Percentiles rank a stretch among this genome's conserved stretches.
phyloP scores from a whole-genome alignment of 306 rosid genomes.

The Fragaria nilgerrensis region DNA sequence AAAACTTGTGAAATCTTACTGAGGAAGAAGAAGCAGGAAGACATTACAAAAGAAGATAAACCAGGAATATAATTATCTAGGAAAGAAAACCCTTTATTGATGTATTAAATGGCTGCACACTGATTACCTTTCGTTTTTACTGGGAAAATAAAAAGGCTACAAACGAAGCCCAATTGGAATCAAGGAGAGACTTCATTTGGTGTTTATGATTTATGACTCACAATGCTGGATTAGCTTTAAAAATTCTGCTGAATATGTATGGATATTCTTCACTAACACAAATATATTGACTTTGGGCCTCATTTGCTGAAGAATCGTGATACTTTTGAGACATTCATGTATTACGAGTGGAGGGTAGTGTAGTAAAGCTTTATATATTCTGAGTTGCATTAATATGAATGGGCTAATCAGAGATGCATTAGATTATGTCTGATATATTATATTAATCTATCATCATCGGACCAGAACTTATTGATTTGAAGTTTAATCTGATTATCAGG shows the following conservation, averaged over 20 bases:
- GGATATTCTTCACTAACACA: not conserved
- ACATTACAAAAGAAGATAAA: not conserved
- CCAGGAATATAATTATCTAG: not conserved
- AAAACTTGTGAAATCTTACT: not conserved
- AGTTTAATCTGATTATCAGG: constrained; percentile 46
- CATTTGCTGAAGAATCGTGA: not conserved
- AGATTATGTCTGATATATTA: not conserved
- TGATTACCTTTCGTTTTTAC: not conserved
- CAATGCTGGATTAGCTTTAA: not conserved
- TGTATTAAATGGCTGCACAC: not conserved
- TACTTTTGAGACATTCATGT: not conserved
- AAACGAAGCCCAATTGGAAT: not conserved
- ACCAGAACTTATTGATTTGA: constrained; percentile 10
- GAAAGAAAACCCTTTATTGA: not conserved
- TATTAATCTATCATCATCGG: not conserved
- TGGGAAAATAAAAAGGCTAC: not conserved
- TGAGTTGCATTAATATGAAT: constrained; percentile 1
- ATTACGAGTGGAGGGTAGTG: not conserved
- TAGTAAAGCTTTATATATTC: constrained; percentile 4
- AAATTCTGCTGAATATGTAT: not conserved
- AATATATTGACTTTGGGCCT: not conserved
- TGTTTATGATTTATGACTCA: not conserved
- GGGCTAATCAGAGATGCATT: constrained; percentile 1
- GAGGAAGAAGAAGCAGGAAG: not conserved
- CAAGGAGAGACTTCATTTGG: not conserved